phyloP scores from a whole-genome alignment of 2,329 filamentous ascomycete genomes.

The Chrysoporthe deuterocubensis region DNA sequence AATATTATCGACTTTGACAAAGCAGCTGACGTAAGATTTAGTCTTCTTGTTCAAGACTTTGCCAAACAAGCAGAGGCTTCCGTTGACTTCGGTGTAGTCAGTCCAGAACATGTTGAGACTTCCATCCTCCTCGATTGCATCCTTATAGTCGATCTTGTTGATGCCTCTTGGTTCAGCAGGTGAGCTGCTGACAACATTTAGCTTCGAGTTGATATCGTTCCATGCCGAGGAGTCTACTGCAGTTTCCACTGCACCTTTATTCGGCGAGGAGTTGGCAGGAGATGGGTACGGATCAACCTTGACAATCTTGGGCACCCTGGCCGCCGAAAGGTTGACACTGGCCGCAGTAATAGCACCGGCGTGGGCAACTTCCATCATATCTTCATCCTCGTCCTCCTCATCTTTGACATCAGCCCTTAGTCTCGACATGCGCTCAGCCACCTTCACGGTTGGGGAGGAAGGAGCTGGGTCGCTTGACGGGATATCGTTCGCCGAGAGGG shows the following conservation, averaged over 20 bases:
- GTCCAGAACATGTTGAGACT: constrained; percentile 96
- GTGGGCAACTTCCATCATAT: constrained; percentile 86
- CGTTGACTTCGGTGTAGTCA: constrained; percentile 91
- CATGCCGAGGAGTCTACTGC: constrained; percentile 80
- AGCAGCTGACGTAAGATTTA: constrained; percentile 82
- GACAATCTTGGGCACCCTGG: constrained; percentile 72
- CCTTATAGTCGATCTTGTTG: constrained; percentile 81
- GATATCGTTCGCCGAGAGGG: constrained; percentile 50
- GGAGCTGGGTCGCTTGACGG: constrained; percentile 84
- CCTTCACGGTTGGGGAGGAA: constrained; percentile 85
- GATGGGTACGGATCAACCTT: constrained; percentile 70
- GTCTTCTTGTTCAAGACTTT: constrained; percentile 92
- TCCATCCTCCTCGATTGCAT: constrained; percentile 92
- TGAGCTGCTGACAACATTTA: constrained; percentile 83
- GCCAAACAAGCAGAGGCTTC: constrained; percentile 90
- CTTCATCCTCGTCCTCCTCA: constrained; percentile 75
- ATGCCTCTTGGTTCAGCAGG: constrained; percentile 64
- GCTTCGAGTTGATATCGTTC: constrained; percentile 82
- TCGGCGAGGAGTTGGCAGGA: constrained; percentile 77
- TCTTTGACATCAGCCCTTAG: constrained; percentile 56
- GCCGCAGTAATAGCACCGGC: constrained; percentile 68
- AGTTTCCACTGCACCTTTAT: constrained; percentile 57
- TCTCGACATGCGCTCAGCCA: constrained; percentile 70
- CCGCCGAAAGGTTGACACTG: constrained; percentile 85
- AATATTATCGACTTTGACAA: constrained; percentile 95